Conservation (phyloP, 352 stramenopile species). For the Phytophthora nicotianae region DNA sequence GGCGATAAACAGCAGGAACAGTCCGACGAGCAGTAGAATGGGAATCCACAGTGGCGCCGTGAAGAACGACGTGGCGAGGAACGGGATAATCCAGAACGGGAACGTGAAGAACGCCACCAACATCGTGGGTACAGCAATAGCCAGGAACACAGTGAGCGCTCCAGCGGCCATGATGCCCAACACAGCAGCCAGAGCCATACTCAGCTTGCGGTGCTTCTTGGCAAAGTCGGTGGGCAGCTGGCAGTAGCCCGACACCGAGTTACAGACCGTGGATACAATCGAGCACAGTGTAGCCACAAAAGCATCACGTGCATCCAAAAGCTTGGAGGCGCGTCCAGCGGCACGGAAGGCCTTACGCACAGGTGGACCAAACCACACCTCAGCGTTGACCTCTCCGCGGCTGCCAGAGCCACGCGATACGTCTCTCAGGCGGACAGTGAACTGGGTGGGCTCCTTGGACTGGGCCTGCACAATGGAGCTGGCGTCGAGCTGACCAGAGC, state of each 20-base stretch:
- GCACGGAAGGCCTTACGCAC: conserved; percentile 82
- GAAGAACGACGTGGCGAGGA: conserved; percentile 77
- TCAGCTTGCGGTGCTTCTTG: conserved; percentile 81
- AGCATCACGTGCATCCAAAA: conserved; percentile 76
- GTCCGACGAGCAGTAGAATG: conserved; percentile 59
- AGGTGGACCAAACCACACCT: conserved; percentile 81
- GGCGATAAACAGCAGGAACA: conserved; percentile 69
- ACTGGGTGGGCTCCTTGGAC: conserved; percentile 36
- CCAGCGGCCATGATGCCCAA: conserved; percentile 60
- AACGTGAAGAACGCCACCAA: conserved; percentile 79
- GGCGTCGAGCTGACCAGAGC: conserved; percentile 67
- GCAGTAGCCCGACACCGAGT: conserved; percentile 48
- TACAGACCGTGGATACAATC: conserved; percentile 37
- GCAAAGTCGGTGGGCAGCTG: conserved; percentile 64
- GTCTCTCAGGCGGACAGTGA: conserved; percentile 61
- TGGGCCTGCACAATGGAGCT: conserved; percentile 48
- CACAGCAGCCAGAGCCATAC: conserved; percentile 58
- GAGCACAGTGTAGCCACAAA: conserved; percentile 61
- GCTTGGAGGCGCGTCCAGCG: conserved; percentile 65
- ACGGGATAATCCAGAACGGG: conserved; percentile 86
- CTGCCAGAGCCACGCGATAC: conserved; percentile 36
- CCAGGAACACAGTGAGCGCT: conserved; percentile 59
- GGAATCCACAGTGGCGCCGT: conserved; percentile 82
- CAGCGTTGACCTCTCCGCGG: conserved; percentile 63
- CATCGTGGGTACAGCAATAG: conserved; percentile 73